A percentile compares a stretch with the other conserved stretches of the same genome.
Conservation (phyloP, 2,329 filamentous ascomycete species). For the Thielaviopsis ethacetica region DNA sequence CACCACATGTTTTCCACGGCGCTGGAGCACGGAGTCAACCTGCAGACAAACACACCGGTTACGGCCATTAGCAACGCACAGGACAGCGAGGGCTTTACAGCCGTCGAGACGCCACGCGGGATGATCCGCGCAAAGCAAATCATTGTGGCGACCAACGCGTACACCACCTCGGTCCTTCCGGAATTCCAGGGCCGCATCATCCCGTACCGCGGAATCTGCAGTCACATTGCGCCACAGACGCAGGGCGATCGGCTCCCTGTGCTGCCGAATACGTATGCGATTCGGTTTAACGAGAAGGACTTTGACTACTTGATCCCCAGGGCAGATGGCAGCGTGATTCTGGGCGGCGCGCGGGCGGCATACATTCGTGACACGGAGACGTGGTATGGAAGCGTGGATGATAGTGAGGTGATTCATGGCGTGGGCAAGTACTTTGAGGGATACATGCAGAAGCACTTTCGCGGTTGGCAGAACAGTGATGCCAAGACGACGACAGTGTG, state of each 20-base stretch:
- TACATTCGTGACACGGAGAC: constrained; percentile 20
- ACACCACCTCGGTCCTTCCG: constrained; percentile 15
- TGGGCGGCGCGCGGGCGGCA: constrained; percentile 13
- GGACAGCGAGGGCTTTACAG: constrained; percentile 5
- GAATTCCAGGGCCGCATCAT: constrained; percentile 13
- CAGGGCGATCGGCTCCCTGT: not conserved
- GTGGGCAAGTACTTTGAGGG: constrained; percentile 26
- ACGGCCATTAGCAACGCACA: constrained; percentile 4
- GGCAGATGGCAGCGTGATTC: constrained; percentile 12
- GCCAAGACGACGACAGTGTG: constrained; percentile 21
- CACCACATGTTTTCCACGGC: constrained; percentile 10
- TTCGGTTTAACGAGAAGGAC: constrained; percentile 14
- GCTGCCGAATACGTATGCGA: constrained; percentile 12
- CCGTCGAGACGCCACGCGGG: constrained; percentile 14
- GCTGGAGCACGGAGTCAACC: constrained; percentile 10
- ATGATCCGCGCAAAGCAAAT: constrained; percentile 13
- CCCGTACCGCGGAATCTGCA: constrained; percentile 11
- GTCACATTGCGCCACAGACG: constrained; percentile 9
- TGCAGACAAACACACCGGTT: constrained; percentile 15
- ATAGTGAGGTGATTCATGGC: constrained; percentile 26
- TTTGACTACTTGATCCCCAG: constrained; percentile 16
- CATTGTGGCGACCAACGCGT: constrained; percentile 17
- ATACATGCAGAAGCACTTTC: constrained; percentile 31
- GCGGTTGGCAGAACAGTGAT: constrained; percentile 29
- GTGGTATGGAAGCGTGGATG: constrained; percentile 32